These are phyloP conservation scores for Aspergillus texensis DNA, from an alignment of 2,329 filamentous ascomycete genomes.

Conservation along the genomic window DNA sequence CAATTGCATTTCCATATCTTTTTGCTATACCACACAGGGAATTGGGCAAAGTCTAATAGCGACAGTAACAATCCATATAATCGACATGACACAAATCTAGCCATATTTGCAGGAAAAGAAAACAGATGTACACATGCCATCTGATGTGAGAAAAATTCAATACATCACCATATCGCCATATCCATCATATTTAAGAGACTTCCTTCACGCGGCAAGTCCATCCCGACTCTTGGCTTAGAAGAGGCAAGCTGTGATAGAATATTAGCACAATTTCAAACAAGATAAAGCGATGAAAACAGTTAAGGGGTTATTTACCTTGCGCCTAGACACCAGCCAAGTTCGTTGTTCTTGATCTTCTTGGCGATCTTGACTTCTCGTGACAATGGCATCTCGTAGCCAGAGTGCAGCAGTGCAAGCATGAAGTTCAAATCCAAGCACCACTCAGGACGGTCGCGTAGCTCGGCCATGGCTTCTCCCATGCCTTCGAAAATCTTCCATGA, in stretches of 20 bases:
- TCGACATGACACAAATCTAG: constrained; percentile 22
- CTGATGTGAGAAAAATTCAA: constrained; percentile 22
- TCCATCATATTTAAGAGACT: constrained; percentile 57
- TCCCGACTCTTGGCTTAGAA: constrained; percentile 78
- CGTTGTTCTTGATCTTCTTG: constrained; percentile 97
- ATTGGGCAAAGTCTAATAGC: constrained; percentile 7
- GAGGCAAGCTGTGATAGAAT: constrained; percentile 67
- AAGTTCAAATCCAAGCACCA: constrained; percentile 96
- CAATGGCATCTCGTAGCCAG: constrained; percentile 96
- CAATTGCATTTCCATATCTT: constrained; percentile 9
- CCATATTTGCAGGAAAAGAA: constrained; percentile 28
- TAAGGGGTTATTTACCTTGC: constrained; percentile 72
- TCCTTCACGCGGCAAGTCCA: constrained; percentile 88
- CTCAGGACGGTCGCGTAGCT: constrained; percentile 81
- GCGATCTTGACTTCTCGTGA: constrained; percentile 95
- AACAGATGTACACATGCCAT: constrained; percentile 31
- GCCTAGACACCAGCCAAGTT: constrained; percentile 96
- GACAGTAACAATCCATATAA: constrained; percentile 10
- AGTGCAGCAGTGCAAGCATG: constrained; percentile 89
- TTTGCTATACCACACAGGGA: constrained; percentile 16
- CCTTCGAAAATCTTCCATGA: constrained; percentile 80
- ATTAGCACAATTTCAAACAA: constrained; percentile 27
- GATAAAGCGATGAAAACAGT: neutral
- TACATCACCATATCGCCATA: constrained; percentile 17
- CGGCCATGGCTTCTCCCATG: constrained; percentile 75